phyloP scores from a whole-genome alignment of 768 basidiomycete genomes.

The Hypholoma sublateritium region DNA sequence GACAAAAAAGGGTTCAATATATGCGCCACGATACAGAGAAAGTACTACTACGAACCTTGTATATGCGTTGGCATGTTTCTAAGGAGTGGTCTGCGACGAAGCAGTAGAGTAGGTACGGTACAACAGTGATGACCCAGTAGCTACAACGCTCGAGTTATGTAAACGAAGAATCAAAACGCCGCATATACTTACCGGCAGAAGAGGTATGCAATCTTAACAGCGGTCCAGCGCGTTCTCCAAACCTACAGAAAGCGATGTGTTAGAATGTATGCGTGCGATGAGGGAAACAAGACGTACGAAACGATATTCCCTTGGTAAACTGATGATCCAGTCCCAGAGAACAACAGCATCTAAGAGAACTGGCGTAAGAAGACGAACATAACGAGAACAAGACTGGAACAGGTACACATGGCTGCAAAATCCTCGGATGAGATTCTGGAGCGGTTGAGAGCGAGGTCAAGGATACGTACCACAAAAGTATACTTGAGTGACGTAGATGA shows the following conservation, averaged over 20 bases:
- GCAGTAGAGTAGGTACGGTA: constrained; percentile 76
- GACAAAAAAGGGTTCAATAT: constrained; percentile 1
- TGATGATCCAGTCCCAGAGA: constrained; percentile 84
- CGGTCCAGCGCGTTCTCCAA: constrained; percentile 84
- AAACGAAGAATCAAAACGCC: constrained; percentile 14
- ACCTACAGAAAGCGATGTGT: constrained; percentile 44
- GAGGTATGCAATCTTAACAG: constrained; percentile 80
- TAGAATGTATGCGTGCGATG: constrained; percentile 17
- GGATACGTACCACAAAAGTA: constrained; percentile 79
- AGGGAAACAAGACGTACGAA: constrained; percentile 48
- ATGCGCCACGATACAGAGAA: constrained; percentile 4
- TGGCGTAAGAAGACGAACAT: constrained; percentile 29
- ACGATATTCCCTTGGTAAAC: constrained; percentile 73
- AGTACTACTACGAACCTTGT: constrained; percentile 43
- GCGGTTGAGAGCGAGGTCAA: constrained; percentile 20
- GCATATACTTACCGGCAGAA: constrained; percentile 69
- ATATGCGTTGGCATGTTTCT: constrained; percentile 68
- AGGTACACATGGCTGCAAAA: constrained; percentile 69
- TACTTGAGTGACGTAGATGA: constrained; percentile 80
- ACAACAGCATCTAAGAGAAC: constrained; percentile 66
- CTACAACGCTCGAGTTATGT: constrained; percentile 35
- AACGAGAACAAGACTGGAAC: constrained; percentile 18
- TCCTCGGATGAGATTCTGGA: constrained; percentile 28
- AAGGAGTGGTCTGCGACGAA: constrained; percentile 69
- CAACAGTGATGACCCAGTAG: constrained; percentile 81